Percentiles rank a stretch among this genome's conserved stretches.
Evolutionary conservation across 2,329 filamentous ascomycete species (phyloP).

Genomic region (Gnomoniopsis sp.): DNA sequence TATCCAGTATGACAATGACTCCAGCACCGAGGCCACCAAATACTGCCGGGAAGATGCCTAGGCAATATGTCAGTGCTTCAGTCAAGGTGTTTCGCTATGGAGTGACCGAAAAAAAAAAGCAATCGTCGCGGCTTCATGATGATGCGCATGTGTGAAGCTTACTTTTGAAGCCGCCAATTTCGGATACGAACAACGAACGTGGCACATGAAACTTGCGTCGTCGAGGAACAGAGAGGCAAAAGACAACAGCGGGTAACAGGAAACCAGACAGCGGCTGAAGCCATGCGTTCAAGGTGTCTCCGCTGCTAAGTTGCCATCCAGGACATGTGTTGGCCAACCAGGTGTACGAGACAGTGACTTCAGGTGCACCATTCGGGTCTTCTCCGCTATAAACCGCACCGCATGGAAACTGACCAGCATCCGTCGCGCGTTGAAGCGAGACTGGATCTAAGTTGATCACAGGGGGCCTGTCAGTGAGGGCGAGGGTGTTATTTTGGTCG

Average conservation of each 20-base stretch:
- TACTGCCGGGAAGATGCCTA: not conserved
- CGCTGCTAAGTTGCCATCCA: slow-evolving; percentile 24
- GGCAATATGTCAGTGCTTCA: no score
- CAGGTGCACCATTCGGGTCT: slow-evolving; percentile 20
- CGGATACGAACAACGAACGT: slow-evolving; percentile 16
- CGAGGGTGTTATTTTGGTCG: slow-evolving; percentile 9
- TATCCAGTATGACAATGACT: slow-evolving; percentile 23
- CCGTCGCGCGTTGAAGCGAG: not conserved
- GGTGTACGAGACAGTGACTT: slow-evolving; percentile 20
- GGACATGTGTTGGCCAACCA: slow-evolving; percentile 22
- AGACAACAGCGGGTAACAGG: slow-evolving; percentile 26
- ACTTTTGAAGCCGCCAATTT: not conserved
- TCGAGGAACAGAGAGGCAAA: slow-evolving; percentile 26
- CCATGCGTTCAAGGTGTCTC: slow-evolving; percentile 22
- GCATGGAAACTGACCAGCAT: slow-evolving; percentile 24
- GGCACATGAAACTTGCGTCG: slow-evolving; percentile 23
- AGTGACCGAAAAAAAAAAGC: no score
- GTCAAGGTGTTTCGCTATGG: no score
- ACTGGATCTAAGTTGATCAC: slow-evolving; percentile 2
- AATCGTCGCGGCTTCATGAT: no score
- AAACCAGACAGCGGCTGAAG: slow-evolving; percentile 25
- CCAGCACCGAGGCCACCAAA: slow-evolving; percentile 10
- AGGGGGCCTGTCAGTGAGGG: slow-evolving; percentile 7
- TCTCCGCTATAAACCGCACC: slow-evolving; percentile 20
- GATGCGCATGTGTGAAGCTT: not conserved